Percentiles rank a stretch among this genome's conserved stretches.
phyloP scores from a whole-genome alignment of 140 eudicot genomes.

The Oenanthe javanica region DNA sequence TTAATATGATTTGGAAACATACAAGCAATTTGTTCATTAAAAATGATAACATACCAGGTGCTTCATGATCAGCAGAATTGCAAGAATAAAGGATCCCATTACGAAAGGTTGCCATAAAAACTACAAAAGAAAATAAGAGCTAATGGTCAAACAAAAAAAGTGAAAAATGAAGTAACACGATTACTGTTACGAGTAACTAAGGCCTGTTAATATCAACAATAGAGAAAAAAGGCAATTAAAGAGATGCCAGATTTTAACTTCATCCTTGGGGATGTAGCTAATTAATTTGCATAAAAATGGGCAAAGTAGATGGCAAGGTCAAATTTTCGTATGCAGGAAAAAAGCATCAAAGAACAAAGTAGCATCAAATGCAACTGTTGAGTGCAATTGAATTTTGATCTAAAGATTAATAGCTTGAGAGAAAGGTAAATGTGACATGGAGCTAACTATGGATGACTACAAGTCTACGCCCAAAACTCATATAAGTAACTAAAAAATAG shows the following conservation, averaged over 20 bases:
- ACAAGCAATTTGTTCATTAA: background rate
- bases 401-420: background rate
- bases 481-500: no score
- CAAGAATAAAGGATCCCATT: conserved; percentile 69
- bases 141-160: conserved; percentile 11
- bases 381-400: background rate
- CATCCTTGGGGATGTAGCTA: background rate
- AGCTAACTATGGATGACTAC: background rate
- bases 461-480: background rate
- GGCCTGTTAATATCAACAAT: background rate
- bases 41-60: conserved; percentile 55
- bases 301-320: background rate
- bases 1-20: background rate
- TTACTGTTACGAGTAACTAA: conserved; percentile 1
- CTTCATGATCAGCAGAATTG: conserved; percentile 70
- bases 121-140: conserved; percentile 38
- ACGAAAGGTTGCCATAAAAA: conserved; percentile 93
- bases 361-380: background rate
- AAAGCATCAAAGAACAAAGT: background rate
- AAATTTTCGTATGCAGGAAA: background rate
- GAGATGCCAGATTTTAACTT: background rate
- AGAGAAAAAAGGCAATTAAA: background rate
- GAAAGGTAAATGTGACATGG: background rate
- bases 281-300: background rate
- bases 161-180: background rate